Conservation (phyloP, 805 yeast genomes). For the Myxozyma geophila region DNA sequence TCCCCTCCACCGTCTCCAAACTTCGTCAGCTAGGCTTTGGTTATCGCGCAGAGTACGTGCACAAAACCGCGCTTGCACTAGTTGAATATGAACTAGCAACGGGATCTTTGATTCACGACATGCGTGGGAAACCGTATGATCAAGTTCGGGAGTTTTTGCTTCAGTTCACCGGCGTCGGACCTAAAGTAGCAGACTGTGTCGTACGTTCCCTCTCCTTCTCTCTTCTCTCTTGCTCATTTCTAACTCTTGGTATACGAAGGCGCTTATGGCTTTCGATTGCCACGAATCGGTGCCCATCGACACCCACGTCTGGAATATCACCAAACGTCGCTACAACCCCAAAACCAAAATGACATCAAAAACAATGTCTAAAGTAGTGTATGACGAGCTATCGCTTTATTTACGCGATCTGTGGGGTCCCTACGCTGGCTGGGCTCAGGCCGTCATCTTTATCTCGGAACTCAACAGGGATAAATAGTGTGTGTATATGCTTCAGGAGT, state of each 20-base stretch:
- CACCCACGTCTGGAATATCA: constrained; percentile 91
- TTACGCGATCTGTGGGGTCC: constrained; percentile 79
- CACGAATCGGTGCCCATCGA: constrained; percentile 92
- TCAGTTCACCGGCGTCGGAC: constrained; percentile 86
- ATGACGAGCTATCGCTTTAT: constrained; percentile 60
- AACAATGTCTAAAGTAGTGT: constrained; percentile 56
- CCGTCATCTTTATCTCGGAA: constrained; percentile 48
- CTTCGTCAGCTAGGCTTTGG: constrained; percentile 69
- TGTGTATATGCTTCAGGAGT: not conserved
- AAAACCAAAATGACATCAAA: constrained; percentile 46
- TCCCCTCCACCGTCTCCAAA: constrained; percentile 47
- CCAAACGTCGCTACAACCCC: constrained; percentile 25
- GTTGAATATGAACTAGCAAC: constrained; percentile 42
- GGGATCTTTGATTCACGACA: constrained; percentile 43
- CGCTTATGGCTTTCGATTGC: constrained; percentile 86
- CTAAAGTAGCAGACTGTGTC: constrained; percentile 97
- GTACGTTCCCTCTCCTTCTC: constrained; percentile 20
- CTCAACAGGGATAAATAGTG: constrained; percentile 3
- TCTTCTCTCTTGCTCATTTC: not conserved
- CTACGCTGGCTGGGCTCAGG: constrained; percentile 98
- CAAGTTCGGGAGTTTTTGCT: constrained; percentile 64
- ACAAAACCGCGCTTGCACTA: constrained; percentile 70
- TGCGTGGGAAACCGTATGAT: constrained; percentile 55
- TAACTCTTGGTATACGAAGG: constrained; percentile 38
- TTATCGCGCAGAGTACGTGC: constrained; percentile 86